These are phyloP conservation scores for Isatis lusitanica DNA, from an alignment of 441 rosid genomes.

Conservation along the genomic window DNA sequence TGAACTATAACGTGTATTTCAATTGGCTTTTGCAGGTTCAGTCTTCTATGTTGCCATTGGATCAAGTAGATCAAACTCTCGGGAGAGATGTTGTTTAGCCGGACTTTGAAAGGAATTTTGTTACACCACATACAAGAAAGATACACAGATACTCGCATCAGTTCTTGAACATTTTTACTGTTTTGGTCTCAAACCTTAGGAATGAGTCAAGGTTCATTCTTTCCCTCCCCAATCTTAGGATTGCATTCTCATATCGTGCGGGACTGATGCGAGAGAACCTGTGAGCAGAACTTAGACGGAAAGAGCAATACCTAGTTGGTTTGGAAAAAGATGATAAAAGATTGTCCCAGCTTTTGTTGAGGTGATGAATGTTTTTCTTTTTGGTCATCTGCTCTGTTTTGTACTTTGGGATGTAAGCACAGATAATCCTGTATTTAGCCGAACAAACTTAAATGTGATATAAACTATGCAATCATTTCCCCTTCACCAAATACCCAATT, in stretches of 20 bases:
- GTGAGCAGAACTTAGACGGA: not conserved
- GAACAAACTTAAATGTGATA: not conserved
- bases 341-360: conserved; percentile 9
- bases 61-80: conserved; percentile 28
- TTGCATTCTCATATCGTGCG: not conserved
- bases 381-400: conserved; percentile 20
- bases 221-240: conserved; percentile 5
- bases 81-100: conserved; percentile 27
- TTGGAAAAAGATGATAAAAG: conserved; percentile 13
- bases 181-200: conserved; percentile 24
- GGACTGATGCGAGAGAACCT: not conserved
- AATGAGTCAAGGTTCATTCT: conserved; percentile 22
- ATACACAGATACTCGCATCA: conserved; percentile 29
- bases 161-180: conserved; percentile 20
- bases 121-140: conserved; percentile 20
- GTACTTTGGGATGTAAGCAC: conserved; percentile 8
- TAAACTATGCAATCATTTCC: not conserved
- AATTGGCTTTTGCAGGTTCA: conserved; percentile 20
- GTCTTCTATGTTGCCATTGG: conserved; percentile 24
- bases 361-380: conserved; percentile 23
- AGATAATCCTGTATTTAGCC: conserved; percentile 7
- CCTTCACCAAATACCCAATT: not conserved
- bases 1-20: not conserved
- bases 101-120: conserved; percentile 18
- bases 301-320: not conserved